A percentile compares a stretch with the other conserved stretches of the same genome.
These are phyloP conservation scores for Aspergillus wentii DNA, from an alignment of 495 filamentous ascomycete genomes.

Conservation along the genomic window DNA sequence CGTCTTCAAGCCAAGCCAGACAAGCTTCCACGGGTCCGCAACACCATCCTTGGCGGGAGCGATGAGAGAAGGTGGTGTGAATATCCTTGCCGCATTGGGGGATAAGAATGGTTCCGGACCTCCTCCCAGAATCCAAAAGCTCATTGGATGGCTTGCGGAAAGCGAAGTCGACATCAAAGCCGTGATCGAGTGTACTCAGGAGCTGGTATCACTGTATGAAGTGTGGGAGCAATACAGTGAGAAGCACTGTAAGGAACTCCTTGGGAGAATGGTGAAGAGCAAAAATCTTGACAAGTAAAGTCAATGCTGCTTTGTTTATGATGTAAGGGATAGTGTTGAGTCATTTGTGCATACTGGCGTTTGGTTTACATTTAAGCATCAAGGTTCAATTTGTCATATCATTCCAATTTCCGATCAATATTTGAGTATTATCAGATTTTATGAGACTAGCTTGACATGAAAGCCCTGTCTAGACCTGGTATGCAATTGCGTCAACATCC, in stretches of 20 bases:
- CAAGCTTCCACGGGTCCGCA: slow-evolving; percentile 35
- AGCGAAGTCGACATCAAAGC: slow-evolving; percentile 89
- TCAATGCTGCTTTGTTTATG: too few species aligned
- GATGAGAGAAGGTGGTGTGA: slow-evolving; percentile 37
- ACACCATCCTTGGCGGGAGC: slow-evolving; percentile 33
- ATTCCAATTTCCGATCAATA: too few species aligned
- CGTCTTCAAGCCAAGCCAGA: slow-evolving; percentile 60
- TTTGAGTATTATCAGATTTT: too few species aligned
- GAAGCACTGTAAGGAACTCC: slow-evolving; percentile 70
- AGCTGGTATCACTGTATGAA: slow-evolving; percentile 93
- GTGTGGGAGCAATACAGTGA: slow-evolving; percentile 87
- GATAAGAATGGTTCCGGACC: slow-evolving; percentile 30
- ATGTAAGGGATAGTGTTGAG: too few species aligned
- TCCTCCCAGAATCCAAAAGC: slow-evolving; percentile 60
- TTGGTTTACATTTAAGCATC: too few species aligned
- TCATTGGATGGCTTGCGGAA: slow-evolving; percentile 84
- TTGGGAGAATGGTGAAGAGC: slow-evolving; percentile 79
- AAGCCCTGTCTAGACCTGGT: too few species aligned
- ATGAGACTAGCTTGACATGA: too few species aligned
- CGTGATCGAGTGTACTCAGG: slow-evolving; percentile 89
- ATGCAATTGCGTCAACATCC: too few species aligned
- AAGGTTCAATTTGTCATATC: too few species aligned
- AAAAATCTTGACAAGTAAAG: slow-evolving; percentile 73
- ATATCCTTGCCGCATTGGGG: slow-evolving; percentile 34
- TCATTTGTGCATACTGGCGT: too few species aligned